Conservation (phyloP, 139 green algal species). For the Pleodorina starrii region DNA sequence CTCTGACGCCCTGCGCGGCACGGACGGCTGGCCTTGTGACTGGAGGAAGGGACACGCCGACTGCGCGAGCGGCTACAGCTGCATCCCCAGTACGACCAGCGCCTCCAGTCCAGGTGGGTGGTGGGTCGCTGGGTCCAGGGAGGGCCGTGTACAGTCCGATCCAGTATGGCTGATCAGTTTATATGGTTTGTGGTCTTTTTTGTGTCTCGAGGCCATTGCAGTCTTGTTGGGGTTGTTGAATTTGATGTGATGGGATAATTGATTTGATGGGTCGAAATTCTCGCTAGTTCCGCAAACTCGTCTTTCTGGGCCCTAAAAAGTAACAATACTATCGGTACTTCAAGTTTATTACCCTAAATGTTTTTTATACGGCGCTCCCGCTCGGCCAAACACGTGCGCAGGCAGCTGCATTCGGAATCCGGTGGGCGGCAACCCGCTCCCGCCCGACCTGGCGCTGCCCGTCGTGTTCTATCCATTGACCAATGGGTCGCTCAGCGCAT, state of each 20-base stretch:
- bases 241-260: too few species aligned
- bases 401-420: conserved; percentile 27
- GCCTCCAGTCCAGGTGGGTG: neutral
- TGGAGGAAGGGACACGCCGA: neutral
- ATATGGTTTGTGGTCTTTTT: too few species aligned
- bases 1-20: neutral
- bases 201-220: too few species aligned
- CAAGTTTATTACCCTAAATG: too few species aligned
- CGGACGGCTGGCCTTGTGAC: neutral
- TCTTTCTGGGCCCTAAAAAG: too few species aligned
- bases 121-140: too few species aligned
- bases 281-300: too few species aligned
- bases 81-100: neutral
- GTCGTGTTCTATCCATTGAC: conserved; percentile 46
- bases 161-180: too few species aligned
- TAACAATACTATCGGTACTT: too few species aligned
- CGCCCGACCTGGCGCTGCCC: neutral
- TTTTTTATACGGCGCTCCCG: neutral
- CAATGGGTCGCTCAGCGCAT: neutral
- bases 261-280: too few species aligned
- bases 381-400: neutral
- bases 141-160: too few species aligned
- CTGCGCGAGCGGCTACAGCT: conserved; percentile 8
- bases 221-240: too few species aligned
- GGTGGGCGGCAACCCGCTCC: conserved; percentile 37